These are phyloP conservation scores for Picea abies DNA, from an alignment of 83 land plant genomes.

Conservation along the genomic window DNA sequence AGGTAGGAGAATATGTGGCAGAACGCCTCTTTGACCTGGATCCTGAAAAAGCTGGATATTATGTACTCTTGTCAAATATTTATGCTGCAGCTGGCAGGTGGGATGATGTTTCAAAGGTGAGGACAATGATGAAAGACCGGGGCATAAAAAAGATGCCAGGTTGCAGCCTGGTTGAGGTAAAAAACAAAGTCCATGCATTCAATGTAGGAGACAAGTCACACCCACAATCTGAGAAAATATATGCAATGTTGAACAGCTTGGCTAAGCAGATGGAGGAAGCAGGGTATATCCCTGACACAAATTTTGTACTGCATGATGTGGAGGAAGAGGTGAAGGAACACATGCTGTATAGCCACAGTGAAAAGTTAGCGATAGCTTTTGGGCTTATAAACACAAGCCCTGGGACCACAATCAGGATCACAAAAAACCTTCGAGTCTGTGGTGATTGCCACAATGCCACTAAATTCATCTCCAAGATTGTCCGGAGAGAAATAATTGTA, in stretches of 20 bases:
- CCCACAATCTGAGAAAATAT: background rate
- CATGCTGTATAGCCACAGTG: background rate
- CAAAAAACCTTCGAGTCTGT: conserved; percentile 2
- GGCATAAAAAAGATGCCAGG: conserved; percentile 26
- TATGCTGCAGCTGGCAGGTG: conserved; percentile 41
- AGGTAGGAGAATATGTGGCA: too few relatives aligned
- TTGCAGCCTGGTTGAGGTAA: conserved; percentile 25
- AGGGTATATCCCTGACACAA: conserved; percentile 9
- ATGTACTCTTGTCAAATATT: conserved; percentile 34
- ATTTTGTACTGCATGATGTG: conserved; percentile 13
- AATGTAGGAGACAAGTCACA: conserved; percentile 19
- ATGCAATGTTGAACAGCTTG: background rate
- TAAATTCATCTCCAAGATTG: conserved; percentile 10
- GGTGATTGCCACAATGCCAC: conserved; percentile 11
- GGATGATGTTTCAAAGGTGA: conserved; percentile 25
- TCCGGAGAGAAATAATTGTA: background rate
- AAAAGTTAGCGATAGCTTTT: conserved; percentile 9
- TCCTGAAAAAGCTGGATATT: conserved; percentile 30
- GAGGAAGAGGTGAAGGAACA: conserved; percentile 3
- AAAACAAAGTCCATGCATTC: conserved; percentile 20
- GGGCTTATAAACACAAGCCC: background rate
- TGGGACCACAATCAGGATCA: background rate
- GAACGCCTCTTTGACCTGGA: conserved; percentile 8
- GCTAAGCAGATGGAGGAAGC: background rate
- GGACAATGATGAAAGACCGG: conserved; percentile 19